Percentiles rank a stretch among this genome's conserved stretches.
These are phyloP conservation scores for Dactylellina drechsleri DNA, from an alignment of 2,329 filamentous ascomycete species.

Conservation along the genomic window DNA sequence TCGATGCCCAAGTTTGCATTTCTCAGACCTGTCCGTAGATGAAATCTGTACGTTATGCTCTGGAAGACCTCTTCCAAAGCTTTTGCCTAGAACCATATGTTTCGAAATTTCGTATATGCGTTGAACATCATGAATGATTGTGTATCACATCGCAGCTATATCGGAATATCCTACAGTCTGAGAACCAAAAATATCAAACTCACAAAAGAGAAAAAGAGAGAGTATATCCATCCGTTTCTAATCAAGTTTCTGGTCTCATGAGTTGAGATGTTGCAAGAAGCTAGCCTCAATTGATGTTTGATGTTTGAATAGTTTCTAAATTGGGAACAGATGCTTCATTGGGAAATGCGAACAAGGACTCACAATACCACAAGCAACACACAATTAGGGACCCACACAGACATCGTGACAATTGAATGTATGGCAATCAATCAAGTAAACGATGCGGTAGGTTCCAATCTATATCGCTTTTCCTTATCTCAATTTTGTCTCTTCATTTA, in stretches of 20 bases:
- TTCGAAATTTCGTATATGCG: slow-evolving; percentile 53
- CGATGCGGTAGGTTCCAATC: too few species aligned
- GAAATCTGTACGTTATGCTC: slow-evolving; percentile 17
- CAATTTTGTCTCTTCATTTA: too few species aligned
- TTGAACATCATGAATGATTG: slow-evolving; percentile 2
- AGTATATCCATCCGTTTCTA: not conserved
- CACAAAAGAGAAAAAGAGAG: slow-evolving; percentile 35
- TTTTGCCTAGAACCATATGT: slow-evolving; percentile 50
- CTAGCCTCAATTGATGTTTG: slow-evolving; percentile 20
- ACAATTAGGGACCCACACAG: not conserved
- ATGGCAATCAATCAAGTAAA: too few species aligned
- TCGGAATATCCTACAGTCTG: slow-evolving; percentile 9
- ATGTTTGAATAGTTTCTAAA: slow-evolving; percentile 28
- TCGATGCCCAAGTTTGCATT: slow-evolving; percentile 51
- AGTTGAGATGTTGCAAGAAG: slow-evolving; percentile 36
- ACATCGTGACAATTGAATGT: too few species aligned
- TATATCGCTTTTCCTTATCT: too few species aligned
- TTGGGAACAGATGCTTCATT: slow-evolving; percentile 26
- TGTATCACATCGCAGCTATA: slow-evolving; percentile 18
- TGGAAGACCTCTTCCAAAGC: slow-evolving; percentile 11
- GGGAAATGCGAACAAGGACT: slow-evolving; percentile 11
- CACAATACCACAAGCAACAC: slow-evolving; percentile 37
- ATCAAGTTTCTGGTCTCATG: not conserved
- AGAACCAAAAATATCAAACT: not conserved
- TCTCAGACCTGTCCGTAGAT: slow-evolving; percentile 29